Percentiles rank a stretch among this genome's conserved stretches.
These are phyloP conservation scores for Phytopythium ostracodes DNA, from an alignment of 352 stramenopile species.

Conservation along the genomic window DNA sequence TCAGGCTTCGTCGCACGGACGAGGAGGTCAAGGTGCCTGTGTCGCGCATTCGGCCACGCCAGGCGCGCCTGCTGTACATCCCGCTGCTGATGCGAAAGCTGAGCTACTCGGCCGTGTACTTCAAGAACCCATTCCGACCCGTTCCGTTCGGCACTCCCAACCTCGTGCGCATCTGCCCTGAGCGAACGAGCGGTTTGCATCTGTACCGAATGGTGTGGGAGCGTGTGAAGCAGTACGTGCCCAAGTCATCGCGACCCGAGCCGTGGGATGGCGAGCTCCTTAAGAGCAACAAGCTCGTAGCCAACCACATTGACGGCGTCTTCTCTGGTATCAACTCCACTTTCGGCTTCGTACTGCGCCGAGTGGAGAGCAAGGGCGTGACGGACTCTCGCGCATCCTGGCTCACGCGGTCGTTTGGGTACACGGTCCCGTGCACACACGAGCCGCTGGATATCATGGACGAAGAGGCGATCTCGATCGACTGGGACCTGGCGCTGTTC, in stretches of 20 bases:
- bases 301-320: constrained; percentile 78
- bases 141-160: constrained; percentile 84
- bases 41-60: constrained; percentile 57
- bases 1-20: constrained; percentile 62
- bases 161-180: constrained; percentile 81
- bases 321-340: constrained; percentile 71
- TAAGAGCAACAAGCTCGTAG: constrained; percentile 24
- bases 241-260: constrained; percentile 29
- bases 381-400: constrained; percentile 76
- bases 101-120: constrained; percentile 85
- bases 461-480: constrained; percentile 84
- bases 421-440: constrained; percentile 73
- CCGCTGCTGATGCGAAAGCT: constrained; percentile 81
- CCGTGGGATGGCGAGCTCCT: constrained; percentile 27
- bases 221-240: constrained; percentile 78
- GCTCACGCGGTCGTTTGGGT: constrained; percentile 78
- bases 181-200: constrained; percentile 72
- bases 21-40: constrained; percentile 72
- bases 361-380: constrained; percentile 80
- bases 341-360: constrained; percentile 75
- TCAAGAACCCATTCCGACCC: constrained; percentile 86
- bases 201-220: constrained; percentile 83
- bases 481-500: constrained; percentile 84
- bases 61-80: constrained; percentile 75
- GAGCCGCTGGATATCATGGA: constrained; percentile 77